These are phyloP conservation scores for Karstenula rhodostoma DNA, from an alignment of 2,329 filamentous ascomycete genomes.

Conservation along the genomic window DNA sequence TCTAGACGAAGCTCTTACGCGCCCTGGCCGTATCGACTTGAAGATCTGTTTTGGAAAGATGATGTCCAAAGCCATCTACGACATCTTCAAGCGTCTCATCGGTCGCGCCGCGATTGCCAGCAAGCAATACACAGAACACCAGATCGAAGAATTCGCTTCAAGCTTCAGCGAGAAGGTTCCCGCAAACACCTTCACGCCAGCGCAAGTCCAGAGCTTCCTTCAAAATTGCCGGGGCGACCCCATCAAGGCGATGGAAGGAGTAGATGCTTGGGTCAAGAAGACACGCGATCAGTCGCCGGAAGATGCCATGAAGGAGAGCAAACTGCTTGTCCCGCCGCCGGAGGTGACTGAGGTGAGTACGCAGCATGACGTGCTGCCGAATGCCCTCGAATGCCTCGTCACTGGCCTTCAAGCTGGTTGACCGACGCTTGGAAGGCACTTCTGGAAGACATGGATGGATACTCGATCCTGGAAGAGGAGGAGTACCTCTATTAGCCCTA, in stretches of 20 bases:
- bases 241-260: slow-evolving; percentile 26
- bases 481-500: neutral
- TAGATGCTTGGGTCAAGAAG: slow-evolving; percentile 32
- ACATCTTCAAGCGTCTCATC: slow-evolving; percentile 43
- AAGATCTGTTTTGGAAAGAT: slow-evolving; percentile 27
- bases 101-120: slow-evolving; percentile 32
- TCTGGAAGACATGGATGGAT: neutral
- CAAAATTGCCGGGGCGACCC: slow-evolving; percentile 39
- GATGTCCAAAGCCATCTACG: slow-evolving; percentile 26
- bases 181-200: slow-evolving; percentile 37
- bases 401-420: neutral
- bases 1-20: slow-evolving; percentile 29
- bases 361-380: neutral
- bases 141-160: slow-evolving; percentile 33
- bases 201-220: slow-evolving; percentile 44
- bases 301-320: neutral
- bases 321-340: neutral
- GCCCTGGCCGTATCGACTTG: slow-evolving; percentile 33
- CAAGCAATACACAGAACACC: slow-evolving; percentile 24
- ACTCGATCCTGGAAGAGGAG: neutral
- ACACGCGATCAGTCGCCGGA: slow-evolving; percentile 20
- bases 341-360: neutral
- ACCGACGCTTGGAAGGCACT: neutral
- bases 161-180: slow-evolving; percentile 40
- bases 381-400: neutral